Conservation (phyloP, 1,284 basidiomycete species). For the Baeospora myosura region DNA sequence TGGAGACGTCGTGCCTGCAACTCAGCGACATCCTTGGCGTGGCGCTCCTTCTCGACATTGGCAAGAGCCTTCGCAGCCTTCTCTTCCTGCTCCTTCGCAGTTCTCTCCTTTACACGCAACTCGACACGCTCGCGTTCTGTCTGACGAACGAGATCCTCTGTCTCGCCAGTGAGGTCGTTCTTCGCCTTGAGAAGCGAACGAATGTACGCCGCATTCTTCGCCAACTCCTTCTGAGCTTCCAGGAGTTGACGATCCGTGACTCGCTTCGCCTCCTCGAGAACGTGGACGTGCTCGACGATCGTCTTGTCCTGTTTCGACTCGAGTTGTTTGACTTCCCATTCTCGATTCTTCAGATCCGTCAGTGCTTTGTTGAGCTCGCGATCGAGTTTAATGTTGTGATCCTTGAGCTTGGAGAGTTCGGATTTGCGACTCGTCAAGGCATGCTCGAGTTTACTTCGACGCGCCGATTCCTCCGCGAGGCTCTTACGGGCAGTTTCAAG, state of each 20-base stretch:
- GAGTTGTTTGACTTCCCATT: constrained; percentile 82
- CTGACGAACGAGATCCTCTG: constrained; percentile 78
- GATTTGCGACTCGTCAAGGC: constrained; percentile 55
- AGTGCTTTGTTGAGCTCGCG: constrained; percentile 76
- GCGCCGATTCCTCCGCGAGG: constrained; percentile 61
- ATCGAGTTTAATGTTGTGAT: constrained; percentile 68
- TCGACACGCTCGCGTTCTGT: constrained; percentile 69
- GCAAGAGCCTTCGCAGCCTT: constrained; percentile 46
- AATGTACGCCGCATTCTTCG: constrained; percentile 70
- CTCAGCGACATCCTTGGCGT: constrained; percentile 58
- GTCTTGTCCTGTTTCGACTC: constrained; percentile 92
- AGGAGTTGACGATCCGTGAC: constrained; percentile 90
- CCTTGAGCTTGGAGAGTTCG: constrained; percentile 65
- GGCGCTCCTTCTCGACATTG: constrained; percentile 60
- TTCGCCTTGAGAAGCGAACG: constrained; percentile 81
- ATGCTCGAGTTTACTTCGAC: constrained; percentile 71
- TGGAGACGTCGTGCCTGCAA: constrained; percentile 51
- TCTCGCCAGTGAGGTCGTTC: constrained; percentile 69
- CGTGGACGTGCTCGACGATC: constrained; percentile 97
- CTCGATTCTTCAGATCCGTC: constrained; percentile 72
- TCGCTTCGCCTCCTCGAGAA: constrained; percentile 93
- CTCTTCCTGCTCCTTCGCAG: constrained; percentile 52
- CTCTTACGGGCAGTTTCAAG: constrained; percentile 62
- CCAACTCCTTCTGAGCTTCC: constrained; percentile 73
- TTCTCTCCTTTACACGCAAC: constrained; percentile 62